These are phyloP conservation scores for Aphanoascus verrucosus DNA, from an alignment of 2,329 filamentous ascomycete genomes.

Conservation along the genomic window DNA sequence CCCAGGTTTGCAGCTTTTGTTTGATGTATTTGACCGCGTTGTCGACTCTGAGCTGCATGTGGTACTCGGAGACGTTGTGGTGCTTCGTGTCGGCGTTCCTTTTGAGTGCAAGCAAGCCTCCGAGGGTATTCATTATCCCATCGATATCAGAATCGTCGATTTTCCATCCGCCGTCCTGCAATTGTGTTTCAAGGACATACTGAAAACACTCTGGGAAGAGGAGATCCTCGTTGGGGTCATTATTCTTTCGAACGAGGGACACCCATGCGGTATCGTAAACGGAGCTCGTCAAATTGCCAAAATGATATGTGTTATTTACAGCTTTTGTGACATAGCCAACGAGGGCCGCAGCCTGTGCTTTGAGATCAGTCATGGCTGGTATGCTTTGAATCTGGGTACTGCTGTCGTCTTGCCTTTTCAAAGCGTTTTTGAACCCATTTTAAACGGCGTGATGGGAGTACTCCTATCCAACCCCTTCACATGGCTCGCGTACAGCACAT, in stretches of 20 bases:
- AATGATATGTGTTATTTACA: neutral
- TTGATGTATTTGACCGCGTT: conserved; percentile 18
- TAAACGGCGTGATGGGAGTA: no score
- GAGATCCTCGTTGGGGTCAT: conserved; percentile 16
- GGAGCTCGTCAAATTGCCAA: conserved; percentile 22
- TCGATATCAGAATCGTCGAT: conserved; percentile 23
- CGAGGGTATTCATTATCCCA: conserved; percentile 28
- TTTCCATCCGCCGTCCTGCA: conserved; percentile 22
- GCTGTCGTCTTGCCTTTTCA: no score
- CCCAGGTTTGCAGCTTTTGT: conserved; percentile 21
- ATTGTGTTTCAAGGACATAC: conserved; percentile 22
- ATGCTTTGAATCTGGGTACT: no score
- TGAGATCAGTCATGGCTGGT: no score
- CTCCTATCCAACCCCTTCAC: no score
- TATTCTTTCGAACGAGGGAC: conserved; percentile 22
- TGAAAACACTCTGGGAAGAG: conserved; percentile 28
- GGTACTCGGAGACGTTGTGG: neutral
- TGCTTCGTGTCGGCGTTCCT: conserved; percentile 12
- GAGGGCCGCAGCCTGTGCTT: no score
- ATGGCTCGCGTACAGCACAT: no score
- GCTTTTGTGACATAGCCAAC: no score
- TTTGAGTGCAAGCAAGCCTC: conserved; percentile 25
- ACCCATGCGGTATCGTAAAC: conserved; percentile 32
- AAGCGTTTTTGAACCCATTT: no score
- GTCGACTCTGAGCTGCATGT: conserved; percentile 15